Evolutionary conservation across 768 basidiomycete genomes (phyloP).

Genomic region (Panellus pusillus): DNA sequence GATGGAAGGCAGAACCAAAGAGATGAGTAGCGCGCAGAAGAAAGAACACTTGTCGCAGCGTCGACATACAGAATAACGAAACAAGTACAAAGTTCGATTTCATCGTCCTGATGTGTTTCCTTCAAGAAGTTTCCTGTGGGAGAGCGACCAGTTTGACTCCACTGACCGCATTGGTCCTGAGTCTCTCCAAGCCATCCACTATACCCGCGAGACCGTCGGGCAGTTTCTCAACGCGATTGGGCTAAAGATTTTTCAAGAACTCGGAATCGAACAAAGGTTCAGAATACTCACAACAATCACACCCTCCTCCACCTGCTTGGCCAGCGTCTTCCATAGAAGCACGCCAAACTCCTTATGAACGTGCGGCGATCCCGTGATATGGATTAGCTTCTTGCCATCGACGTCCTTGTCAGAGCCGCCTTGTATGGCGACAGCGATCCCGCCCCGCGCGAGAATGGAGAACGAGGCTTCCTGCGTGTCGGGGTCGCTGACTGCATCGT

Average conservation of each 20-base stretch:
- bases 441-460: background rate
- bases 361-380: slow-evolving; percentile 12
- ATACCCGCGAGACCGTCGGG: slow-evolving; percentile 45
- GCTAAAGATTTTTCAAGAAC: no score
- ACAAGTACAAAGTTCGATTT: no score
- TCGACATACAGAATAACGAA: no score
- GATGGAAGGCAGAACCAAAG: no score
- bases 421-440: background rate
- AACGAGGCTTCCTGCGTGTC: background rate
- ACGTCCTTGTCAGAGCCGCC: background rate
- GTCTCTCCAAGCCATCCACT: slow-evolving; percentile 36
- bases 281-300: slow-evolving; percentile 21
- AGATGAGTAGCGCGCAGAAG: no score
- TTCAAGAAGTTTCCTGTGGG: slow-evolving; percentile 4
- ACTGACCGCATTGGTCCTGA: slow-evolving; percentile 2
- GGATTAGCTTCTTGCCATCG: background rate
- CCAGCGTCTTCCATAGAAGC: slow-evolving; percentile 21
- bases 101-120: no score
- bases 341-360: slow-evolving; percentile 22
- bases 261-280: no score
- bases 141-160: slow-evolving; percentile 16
- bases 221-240: slow-evolving; percentile 43
- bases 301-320: slow-evolving; percentile 33
- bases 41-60: no score
- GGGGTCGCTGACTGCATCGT: slow-evolving; percentile 6